Percentiles rank a stretch among this genome's conserved stretches.
phyloP scores from a whole-genome alignment of 768 basidiomycete species.

The Naematelia aurantialba region DNA sequence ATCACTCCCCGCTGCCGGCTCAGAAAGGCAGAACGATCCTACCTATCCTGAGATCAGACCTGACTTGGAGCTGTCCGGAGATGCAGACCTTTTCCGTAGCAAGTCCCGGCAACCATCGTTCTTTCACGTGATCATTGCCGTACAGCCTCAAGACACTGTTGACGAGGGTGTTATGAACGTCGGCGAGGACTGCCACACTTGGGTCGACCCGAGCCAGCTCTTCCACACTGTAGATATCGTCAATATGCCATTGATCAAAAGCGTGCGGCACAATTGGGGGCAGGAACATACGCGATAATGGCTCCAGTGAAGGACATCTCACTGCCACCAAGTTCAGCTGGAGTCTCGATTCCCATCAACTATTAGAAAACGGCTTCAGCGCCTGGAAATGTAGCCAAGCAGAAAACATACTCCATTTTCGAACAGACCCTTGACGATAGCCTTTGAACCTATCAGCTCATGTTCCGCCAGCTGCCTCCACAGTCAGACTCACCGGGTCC shows the following conservation, averaged over 20 bases:
- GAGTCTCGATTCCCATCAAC: constrained; percentile 98
- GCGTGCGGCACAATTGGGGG: no score
- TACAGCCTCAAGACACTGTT: constrained; percentile 89
- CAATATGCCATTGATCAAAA: no score
- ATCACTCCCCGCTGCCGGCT: constrained; percentile 88
- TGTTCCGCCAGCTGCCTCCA: neutral
- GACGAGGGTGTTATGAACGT: constrained; percentile 97
- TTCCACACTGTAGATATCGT: constrained; percentile 59
- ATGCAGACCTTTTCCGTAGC: constrained; percentile 65
- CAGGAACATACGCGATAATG: constrained; percentile 62
- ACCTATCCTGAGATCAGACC: constrained; percentile 57
- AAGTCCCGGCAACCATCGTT: constrained; percentile 81
- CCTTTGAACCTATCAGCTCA: constrained; percentile 14
- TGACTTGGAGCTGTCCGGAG: neutral
- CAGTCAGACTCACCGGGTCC: constrained; percentile 60
- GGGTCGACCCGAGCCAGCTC: constrained; percentile 96
- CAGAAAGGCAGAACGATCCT: constrained; percentile 92
- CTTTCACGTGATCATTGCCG: constrained; percentile 76
- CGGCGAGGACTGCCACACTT: constrained; percentile 90
- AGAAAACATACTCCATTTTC: constrained; percentile 76
- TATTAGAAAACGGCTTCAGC: constrained; percentile 45
- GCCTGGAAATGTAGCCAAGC: neutral
- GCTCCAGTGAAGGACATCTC: constrained; percentile 91
- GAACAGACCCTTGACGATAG: constrained; percentile 77
- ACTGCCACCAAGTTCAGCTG: constrained; percentile 74